Conservation (phyloP, 306 rosid genomes). For the Betula pendula region DNA sequence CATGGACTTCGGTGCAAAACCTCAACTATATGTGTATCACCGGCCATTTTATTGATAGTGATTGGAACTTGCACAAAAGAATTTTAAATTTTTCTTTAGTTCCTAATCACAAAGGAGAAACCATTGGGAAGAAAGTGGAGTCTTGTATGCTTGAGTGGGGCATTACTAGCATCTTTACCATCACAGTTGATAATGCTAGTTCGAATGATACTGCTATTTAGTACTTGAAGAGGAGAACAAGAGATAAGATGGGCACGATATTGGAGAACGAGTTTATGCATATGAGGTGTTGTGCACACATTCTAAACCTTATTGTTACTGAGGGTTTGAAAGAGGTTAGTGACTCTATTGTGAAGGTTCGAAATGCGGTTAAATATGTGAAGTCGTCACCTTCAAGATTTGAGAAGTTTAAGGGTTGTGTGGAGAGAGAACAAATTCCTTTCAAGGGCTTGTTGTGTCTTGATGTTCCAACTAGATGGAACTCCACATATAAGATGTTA, state of each 20-base stretch:
- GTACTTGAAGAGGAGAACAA: background rate
- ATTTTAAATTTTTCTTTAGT: background rate
- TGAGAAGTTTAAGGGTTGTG: background rate
- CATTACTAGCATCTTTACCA: background rate
- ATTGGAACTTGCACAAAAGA: background rate
- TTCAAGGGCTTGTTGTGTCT: background rate
- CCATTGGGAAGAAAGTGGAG: background rate
- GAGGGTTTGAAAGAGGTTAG: constrained; percentile 6
- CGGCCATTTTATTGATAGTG: background rate
- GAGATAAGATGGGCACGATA: background rate
- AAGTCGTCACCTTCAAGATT: background rate
- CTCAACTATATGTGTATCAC: background rate
- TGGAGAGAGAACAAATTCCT: background rate
- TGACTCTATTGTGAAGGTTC: background rate
- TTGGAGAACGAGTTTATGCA: background rate
- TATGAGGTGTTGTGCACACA: background rate
- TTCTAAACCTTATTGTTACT: background rate
- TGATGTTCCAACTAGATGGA: constrained; percentile 12
- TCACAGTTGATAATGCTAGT: background rate
- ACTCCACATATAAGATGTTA: constrained; percentile 18
- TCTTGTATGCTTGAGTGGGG: constrained; percentile 15
- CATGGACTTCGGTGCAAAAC: background rate
- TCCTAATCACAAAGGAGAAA: background rate
- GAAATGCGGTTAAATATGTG: no score
- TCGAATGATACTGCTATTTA: background rate